phyloP scores from a whole-genome alignment of 164 flowering plant species.

The Macadamia tetraphylla region DNA sequence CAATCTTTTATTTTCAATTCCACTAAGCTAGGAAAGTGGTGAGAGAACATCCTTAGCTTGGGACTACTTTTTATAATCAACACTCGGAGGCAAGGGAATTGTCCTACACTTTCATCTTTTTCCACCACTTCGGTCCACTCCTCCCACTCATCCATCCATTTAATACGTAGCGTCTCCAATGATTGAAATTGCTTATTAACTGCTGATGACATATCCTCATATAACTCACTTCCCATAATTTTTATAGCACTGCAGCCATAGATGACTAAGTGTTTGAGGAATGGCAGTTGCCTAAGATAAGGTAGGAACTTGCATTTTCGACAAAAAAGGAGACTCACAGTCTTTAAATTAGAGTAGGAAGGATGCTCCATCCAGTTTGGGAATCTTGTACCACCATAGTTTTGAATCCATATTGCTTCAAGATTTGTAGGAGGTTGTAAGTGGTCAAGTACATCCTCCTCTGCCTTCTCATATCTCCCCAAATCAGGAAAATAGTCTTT shows the following conservation, averaged over 20 bases:
- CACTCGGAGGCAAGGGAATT: constrained; percentile 15
- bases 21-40: too few relatives aligned
- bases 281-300: constrained; percentile 26
- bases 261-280: constrained; percentile 5
- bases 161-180: constrained; percentile 11
- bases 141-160: constrained; percentile 17
- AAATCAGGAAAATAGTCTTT: too few relatives aligned
- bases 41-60: too few relatives aligned
- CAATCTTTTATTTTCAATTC: too few relatives aligned
- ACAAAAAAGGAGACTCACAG: constrained; percentile 4
- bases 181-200: constrained; percentile 12
- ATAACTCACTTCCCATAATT: constrained; percentile 18
- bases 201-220: constrained; percentile 3
- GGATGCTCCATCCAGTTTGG: constrained; percentile 29
- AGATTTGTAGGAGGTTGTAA: constrained; percentile 24
- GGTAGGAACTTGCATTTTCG: constrained; percentile 17
- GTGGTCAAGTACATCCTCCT: constrained; percentile 16
- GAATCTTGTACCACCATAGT: constrained; percentile 18
- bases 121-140: constrained; percentile 10
- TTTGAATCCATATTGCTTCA: neutral
- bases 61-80: constrained; percentile 2
- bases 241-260: constrained; percentile 11
- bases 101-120: neutral
- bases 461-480: neutral
- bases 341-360: constrained; percentile 8